phyloP scores from a whole-genome alignment of 331 rosid genomes.

The Pyracantha coccinea region DNA sequence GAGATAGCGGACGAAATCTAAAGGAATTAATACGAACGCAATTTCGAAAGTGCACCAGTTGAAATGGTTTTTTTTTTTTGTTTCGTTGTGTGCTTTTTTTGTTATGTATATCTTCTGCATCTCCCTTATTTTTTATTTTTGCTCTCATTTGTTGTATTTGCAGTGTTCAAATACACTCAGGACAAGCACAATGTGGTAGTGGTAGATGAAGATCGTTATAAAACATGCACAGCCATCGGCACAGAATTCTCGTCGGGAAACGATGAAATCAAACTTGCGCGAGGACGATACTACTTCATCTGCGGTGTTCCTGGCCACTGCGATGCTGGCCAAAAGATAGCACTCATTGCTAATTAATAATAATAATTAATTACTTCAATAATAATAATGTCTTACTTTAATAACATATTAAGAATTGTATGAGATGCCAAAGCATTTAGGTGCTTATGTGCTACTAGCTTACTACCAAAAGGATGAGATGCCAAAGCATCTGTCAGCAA shows the following conservation, averaged over 20 bases:
- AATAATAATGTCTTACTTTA: background rate
- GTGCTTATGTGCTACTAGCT: no score
- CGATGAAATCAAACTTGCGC: background rate
- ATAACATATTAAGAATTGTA: background rate
- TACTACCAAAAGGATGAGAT: no score
- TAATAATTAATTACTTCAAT: no score
- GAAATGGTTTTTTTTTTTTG: no score
- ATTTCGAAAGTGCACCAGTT: no score
- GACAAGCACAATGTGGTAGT: background rate
- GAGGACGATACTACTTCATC: background rate
- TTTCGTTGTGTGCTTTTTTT: no score
- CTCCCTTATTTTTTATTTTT: background rate
- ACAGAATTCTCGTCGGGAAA: background rate
- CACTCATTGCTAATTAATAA: background rate
- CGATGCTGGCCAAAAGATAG: background rate
- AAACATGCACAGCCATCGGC: background rate
- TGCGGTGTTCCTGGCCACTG: background rate
- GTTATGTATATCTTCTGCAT: background rate
- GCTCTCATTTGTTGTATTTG: background rate
- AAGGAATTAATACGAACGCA: no score
- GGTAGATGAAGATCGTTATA: background rate
- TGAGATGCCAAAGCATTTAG: no score
- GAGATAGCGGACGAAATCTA: background rate
- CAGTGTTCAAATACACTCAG: background rate
- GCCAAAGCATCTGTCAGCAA: background rate